These are phyloP conservation scores for Neoascochyta sp. DNA, from an alignment of 2,329 filamentous ascomycete species.

Conservation along the genomic window DNA sequence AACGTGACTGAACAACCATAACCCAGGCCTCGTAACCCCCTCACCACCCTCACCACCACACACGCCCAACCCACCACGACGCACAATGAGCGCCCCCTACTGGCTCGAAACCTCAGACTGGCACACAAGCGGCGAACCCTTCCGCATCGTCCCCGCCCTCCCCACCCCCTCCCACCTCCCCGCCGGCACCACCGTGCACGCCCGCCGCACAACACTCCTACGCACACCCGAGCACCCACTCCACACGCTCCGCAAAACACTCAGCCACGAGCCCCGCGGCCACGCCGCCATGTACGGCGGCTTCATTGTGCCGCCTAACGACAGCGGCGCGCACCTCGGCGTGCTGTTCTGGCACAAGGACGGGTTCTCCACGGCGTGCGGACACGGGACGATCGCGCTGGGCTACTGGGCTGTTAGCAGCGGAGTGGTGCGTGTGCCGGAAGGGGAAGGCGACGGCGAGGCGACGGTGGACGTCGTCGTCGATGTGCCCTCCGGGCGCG, in stretches of 20 bases:
- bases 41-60: too few species aligned
- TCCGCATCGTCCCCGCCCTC: slow-evolving; percentile 6
- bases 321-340: slow-evolving; percentile 50
- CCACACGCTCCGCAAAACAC: slow-evolving; percentile 3
- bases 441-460: slow-evolving; percentile 1
- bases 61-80: too few species aligned
- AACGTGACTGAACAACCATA: too few species aligned
- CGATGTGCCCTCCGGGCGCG: slow-evolving; percentile 10
- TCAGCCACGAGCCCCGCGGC: slow-evolving; percentile 45
- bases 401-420: slow-evolving; percentile 23
- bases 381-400: slow-evolving; percentile 51
- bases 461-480: slow-evolving; percentile 10
- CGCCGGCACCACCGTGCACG: slow-evolving; percentile 3
- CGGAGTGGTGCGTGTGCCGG: slow-evolving; percentile 3
- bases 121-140: slow-evolving; percentile 11
- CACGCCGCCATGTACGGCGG: slow-evolving; percentile 54
- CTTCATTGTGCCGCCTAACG: slow-evolving; percentile 37
- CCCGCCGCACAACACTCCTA: slow-evolving; percentile 5
- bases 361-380: slow-evolving; percentile 51
- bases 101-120: slow-evolving; percentile 10
- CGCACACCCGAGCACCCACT: slow-evolving; percentile 4
- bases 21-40: too few species aligned
- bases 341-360: slow-evolving; percentile 49
- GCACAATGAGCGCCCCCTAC: slow-evolving; percentile 1
- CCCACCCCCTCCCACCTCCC: slow-evolving; percentile 3